Conservation (phyloP, 495 filamentous ascomycete genomes). For the Peziza echinospora region DNA sequence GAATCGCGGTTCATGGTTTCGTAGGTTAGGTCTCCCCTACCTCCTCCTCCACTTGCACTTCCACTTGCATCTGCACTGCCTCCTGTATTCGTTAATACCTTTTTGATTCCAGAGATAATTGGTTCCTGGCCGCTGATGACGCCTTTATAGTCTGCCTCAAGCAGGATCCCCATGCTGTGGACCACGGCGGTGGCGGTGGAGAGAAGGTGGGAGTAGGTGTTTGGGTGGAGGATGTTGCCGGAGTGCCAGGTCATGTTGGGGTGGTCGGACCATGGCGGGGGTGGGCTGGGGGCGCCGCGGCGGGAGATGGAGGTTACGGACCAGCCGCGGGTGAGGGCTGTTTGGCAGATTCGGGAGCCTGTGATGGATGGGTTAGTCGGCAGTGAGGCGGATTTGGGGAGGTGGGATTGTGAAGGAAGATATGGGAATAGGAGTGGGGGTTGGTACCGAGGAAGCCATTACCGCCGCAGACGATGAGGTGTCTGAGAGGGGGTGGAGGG, state of each 20-base stretch:
- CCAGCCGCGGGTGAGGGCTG: background rate
- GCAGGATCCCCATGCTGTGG: slow-evolving; percentile 84
- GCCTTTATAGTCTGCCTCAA: slow-evolving; percentile 95
- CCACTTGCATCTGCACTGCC: slow-evolving; percentile 33
- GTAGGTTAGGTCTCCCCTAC: slow-evolving; percentile 68
- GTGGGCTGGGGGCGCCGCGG: slow-evolving; percentile 52
- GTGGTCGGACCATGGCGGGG: slow-evolving; percentile 58
- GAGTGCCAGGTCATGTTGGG: slow-evolving; percentile 77
- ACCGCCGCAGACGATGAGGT: slow-evolving; percentile 70
- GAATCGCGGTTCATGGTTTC: slow-evolving; percentile 94
- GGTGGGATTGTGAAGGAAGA: slow-evolving; percentile 77
- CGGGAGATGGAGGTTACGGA: background rate
- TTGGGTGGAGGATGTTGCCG: slow-evolving; percentile 65
- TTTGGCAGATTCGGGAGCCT: background rate
- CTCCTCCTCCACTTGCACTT: slow-evolving; percentile 30
- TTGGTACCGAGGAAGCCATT: slow-evolving; percentile 67
- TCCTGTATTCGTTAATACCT: slow-evolving; percentile 69
- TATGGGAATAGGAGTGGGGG: background rate
- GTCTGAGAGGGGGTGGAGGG: too few relatives aligned
- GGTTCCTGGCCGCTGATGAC: slow-evolving; percentile 65
- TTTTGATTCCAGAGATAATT: slow-evolving; percentile 46
- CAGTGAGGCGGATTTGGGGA: slow-evolving; percentile 59
- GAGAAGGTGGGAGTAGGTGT: slow-evolving; percentile 51
- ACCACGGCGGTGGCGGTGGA: slow-evolving; percentile 60
- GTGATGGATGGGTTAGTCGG: slow-evolving; percentile 70